phyloP scores from a whole-genome alignment of 495 filamentous ascomycete species.

The Podospora comata region DNA sequence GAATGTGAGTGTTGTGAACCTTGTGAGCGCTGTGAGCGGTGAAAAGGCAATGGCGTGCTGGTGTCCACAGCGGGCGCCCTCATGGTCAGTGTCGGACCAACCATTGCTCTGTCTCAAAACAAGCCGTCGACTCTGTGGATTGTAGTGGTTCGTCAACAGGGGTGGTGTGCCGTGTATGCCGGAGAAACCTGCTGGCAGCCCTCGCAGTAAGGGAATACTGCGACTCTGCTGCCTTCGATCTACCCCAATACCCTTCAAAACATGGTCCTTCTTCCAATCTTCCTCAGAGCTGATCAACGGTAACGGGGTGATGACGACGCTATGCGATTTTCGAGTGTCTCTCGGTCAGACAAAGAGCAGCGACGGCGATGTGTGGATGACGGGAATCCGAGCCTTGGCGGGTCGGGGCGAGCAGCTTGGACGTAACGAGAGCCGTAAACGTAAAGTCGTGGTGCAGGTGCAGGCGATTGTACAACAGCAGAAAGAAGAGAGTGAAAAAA shows the following conservation, averaged over 20 bases:
- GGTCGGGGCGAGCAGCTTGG: not conserved
- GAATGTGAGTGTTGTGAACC: slow-evolving; percentile 30
- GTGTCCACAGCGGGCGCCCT: slow-evolving; percentile 42
- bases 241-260: slow-evolving; percentile 14
- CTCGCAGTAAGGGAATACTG: slow-evolving; percentile 23
- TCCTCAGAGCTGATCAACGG: too few species aligned
- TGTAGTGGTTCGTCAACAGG: slow-evolving; percentile 22
- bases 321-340: not conserved
- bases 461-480: not conserved
- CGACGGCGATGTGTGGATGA: not conserved
- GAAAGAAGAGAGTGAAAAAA: not conserved
- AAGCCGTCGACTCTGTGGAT: slow-evolving; percentile 16
- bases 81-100: slow-evolving; percentile 40
- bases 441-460: not conserved
- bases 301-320: slow-evolving; percentile 13
- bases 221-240: slow-evolving; percentile 19
- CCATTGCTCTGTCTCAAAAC: slow-evolving; percentile 35
- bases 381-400: slow-evolving; percentile 3
- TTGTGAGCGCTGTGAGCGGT: slow-evolving; percentile 26
- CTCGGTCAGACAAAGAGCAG: not conserved
- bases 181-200: slow-evolving; percentile 16
- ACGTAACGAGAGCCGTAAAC: not conserved
- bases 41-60: slow-evolving; percentile 32
- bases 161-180: slow-evolving; percentile 22
- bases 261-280: slow-evolving; percentile 7